Conservation (phyloP, 1,139 yeast genomes). For the Candida pseudoviswanathii region DNA sequence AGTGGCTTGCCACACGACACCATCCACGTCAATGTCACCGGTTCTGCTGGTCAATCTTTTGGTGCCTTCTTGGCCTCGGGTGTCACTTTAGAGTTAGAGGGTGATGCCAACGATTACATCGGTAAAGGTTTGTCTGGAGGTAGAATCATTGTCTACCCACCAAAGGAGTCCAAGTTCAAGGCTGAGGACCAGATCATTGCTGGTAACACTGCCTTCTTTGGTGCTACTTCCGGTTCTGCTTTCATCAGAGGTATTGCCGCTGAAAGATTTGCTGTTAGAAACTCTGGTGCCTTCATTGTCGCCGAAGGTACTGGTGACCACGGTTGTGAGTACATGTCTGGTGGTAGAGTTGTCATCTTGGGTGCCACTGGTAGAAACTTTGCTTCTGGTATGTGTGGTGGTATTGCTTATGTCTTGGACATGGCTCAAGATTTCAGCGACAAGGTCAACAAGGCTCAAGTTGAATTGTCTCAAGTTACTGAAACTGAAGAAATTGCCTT, state of each 20-base stretch:
- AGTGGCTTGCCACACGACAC: conserved; percentile 94
- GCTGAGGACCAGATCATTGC: conserved; percentile 96
- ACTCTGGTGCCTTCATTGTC: conserved; percentile 97
- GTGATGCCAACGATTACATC: conserved; percentile 97
- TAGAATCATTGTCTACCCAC: conserved; percentile 88
- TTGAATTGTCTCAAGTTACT: conserved; percentile 72
- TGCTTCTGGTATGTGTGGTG: conserved; percentile 99
- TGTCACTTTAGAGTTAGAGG: conserved; percentile 91
- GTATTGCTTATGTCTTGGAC: conserved; percentile 95
- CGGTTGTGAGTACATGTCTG: conserved; percentile 99
- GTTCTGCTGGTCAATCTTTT: conserved; percentile 97
- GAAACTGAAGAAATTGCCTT: conserved; percentile 95
- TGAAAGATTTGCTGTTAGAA: conserved; percentile 97
- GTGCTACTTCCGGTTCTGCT: conserved; percentile 95
- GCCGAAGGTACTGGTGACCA: conserved; percentile 98
- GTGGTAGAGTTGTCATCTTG: conserved; percentile 93
- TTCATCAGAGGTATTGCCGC: conserved; percentile 97
- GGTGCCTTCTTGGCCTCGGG: conserved; percentile 98
- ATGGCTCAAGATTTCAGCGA: conserved; percentile 90
- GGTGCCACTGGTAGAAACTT: conserved; percentile 93
- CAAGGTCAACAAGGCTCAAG: conserved; percentile 80
- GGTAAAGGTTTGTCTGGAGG: conserved; percentile 99
- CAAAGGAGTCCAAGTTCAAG: conserved; percentile 77
- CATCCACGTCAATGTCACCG: conserved; percentile 85
- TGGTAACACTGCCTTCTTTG: conserved; percentile 97